Evolutionary conservation across 164 flowering plant genomes (phyloP), one percentile per base, ranked within the genome.

Genomic region (Platanus orientalis): DNA sequence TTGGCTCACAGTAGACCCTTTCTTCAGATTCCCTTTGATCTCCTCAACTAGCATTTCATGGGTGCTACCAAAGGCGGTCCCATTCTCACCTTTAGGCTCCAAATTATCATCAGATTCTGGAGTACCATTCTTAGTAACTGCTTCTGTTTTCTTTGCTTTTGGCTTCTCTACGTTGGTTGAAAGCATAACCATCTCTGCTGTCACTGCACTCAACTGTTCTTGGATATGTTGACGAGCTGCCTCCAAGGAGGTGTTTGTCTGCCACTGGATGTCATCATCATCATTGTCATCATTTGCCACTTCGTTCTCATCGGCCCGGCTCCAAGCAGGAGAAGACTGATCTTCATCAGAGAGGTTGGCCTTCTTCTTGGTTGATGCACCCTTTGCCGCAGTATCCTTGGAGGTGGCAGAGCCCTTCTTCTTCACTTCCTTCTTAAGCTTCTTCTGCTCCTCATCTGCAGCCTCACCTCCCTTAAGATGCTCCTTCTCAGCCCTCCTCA

Each of bases 401-500:
- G 87, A 36, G 17, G 71, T 23, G 2, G 45, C 40, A 4, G 65
- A 55, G 1, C 59, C 63, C 62, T 84, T 89, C 73, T 84, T 84
- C 79, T 83, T 86, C 36, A 26, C 78, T 34, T 87, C 93, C 61
- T 87, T 91, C 62, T 84, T 87, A 25, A 79, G 42, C 71, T 85
- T 88, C 78, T 85, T 87, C 73, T 21, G 77, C 71, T 84, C 97
- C 71, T 85, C 96, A 70, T 91, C 97, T 45, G 89, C 96, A 29
- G 84, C 89, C 62, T 91, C 96, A 7, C 97, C 98, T 71, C 87
- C 98, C 78, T 87, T 92, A 24, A 92, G 79, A 10, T 95, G 71
- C 76, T 92, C 98, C 71, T 87, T 92, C 80, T 92, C 98, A 54
- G 98, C 96, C 63, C 89, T 82, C 77, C 98, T 84, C 95, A 89